These are phyloP conservation scores for Anacardium occidentale DNA, from an alignment of 345 rosid genomes.

Conservation along the genomic window DNA sequence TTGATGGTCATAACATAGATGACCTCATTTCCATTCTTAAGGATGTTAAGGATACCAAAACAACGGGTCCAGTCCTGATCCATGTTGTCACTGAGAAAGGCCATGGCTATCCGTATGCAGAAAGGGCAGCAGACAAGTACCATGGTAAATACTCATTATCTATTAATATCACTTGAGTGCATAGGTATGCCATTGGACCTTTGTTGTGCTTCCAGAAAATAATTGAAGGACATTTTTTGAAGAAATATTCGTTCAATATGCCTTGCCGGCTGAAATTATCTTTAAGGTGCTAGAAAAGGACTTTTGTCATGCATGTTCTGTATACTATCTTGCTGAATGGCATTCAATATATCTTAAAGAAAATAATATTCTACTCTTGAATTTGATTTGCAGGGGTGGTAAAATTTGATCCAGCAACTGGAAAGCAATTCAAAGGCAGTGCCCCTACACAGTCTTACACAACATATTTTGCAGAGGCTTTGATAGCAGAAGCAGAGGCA, in stretches of 20 bases:
- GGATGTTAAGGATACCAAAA: constrained; percentile 89
- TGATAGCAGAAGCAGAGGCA: constrained; percentile 86
- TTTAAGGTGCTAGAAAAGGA: no score
- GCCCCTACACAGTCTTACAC: constrained; percentile 72
- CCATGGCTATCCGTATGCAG: constrained; percentile 97
- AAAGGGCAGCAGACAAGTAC: constrained; percentile 92
- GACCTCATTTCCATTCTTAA: constrained; percentile 81
- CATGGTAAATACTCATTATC: constrained; percentile 49
- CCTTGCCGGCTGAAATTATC: no score
- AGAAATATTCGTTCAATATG: no score
- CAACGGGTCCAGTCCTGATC: constrained; percentile 89
- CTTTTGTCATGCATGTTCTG: no score
- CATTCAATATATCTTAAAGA: background rate
- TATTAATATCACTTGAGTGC: background rate
- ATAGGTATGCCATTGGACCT: no score
- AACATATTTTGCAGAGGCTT: constrained; percentile 90
- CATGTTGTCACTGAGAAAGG: constrained; percentile 99
- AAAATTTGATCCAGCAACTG: constrained; percentile 92
- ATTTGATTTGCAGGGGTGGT: constrained; percentile 61
- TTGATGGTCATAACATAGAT: constrained; percentile 91
- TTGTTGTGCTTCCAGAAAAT: no score
- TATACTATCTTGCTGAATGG: no score
- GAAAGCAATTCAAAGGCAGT: constrained; percentile 84
- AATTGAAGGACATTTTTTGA: no score
- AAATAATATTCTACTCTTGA: background rate